phyloP scores from a whole-genome alignment of 176 grass and related monocot genomes.

The Bromus sterilis region DNA sequence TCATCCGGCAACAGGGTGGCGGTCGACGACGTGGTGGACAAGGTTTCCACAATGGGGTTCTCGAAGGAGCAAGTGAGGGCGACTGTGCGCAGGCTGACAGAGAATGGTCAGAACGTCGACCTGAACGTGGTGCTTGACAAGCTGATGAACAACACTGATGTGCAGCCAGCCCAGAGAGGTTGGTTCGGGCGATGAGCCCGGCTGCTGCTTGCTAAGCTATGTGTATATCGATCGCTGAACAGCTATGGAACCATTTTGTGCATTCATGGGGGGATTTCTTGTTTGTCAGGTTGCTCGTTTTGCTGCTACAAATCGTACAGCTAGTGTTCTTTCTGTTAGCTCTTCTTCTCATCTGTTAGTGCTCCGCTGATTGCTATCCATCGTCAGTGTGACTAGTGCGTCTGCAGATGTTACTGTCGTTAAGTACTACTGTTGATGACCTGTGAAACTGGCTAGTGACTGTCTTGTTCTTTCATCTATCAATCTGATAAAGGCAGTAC shows the following conservation, averaged over 20 bases:
- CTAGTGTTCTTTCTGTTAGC: background rate
- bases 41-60: constrained; percentile 93
- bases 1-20: constrained; percentile 38
- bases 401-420: background rate
- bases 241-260: background rate
- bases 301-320: background rate
- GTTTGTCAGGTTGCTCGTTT: background rate
- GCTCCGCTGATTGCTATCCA: background rate
- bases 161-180: constrained; percentile 59
- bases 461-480: background rate
- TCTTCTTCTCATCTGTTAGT: background rate
- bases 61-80: constrained; percentile 86
- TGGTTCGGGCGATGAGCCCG: constrained; percentile 55
- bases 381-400: background rate
- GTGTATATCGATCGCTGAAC: constrained; percentile 34
- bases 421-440: background rate
- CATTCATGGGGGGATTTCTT: background rate
- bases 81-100: constrained; percentile 65
- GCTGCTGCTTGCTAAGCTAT: background rate
- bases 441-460: background rate
- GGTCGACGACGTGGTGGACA: constrained; percentile 80
- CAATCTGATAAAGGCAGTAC: background rate
- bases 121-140: constrained; percentile 92
- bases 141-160: constrained; percentile 68
- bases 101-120: constrained; percentile 86